These are phyloP conservation scores for Eustoma russellianum DNA, from an alignment of 257 asterid species.

Conservation along the genomic window DNA sequence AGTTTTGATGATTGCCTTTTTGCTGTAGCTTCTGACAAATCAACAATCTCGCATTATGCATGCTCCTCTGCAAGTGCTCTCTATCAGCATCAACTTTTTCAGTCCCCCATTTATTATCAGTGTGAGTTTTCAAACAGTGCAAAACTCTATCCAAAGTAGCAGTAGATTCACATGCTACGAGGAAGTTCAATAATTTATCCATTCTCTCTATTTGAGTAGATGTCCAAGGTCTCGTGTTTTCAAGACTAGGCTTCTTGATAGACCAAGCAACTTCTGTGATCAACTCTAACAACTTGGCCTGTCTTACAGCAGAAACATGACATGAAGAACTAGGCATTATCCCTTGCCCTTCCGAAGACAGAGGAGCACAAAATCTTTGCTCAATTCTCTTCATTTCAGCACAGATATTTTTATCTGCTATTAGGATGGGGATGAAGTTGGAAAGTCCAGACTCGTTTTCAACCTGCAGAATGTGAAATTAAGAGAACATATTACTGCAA, in stretches of 20 bases:
- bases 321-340: conserved; percentile 27
- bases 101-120: conserved; percentile 25
- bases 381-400: conserved; percentile 61
- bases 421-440: conserved; percentile 80
- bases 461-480: conserved; percentile 41
- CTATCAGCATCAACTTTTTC: conserved; percentile 35
- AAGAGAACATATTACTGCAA: neutral
- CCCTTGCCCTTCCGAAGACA: conserved; percentile 21
- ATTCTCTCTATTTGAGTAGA: conserved; percentile 44
- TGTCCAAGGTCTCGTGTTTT: conserved; percentile 22
- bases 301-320: conserved; percentile 33
- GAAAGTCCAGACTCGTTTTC: conserved; percentile 94
- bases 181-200: conserved; percentile 37
- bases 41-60: conserved; percentile 32
- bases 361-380: conserved; percentile 23
- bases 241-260: conserved; percentile 44
- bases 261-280: conserved; percentile 75
- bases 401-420: conserved; percentile 71
- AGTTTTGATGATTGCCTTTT: conserved; percentile 14
- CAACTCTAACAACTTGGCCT: conserved; percentile 40
- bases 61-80: conserved; percentile 30
- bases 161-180: conserved; percentile 45
- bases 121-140: conserved; percentile 25
- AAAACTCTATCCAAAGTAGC: conserved; percentile 46
- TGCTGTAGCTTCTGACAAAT: conserved; percentile 22